Conservation (phyloP, 2,329 filamentous ascomycete genomes). For the Huntiella bhutanensis region DNA sequence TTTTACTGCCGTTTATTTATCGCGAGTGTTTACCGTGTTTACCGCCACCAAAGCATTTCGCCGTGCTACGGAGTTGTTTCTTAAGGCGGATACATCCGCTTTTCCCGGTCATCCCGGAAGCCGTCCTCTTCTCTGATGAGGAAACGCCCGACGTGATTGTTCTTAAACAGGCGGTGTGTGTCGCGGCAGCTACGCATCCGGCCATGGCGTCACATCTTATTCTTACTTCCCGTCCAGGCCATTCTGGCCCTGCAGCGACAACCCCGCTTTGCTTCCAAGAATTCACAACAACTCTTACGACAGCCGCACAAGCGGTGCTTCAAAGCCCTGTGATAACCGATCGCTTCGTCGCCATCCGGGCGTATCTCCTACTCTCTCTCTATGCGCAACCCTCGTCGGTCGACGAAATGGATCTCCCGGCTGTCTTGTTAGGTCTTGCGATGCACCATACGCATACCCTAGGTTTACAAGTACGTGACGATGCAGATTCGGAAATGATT, state of each 20-base stretch:
- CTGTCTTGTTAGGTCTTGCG: slow-evolving; percentile 32
- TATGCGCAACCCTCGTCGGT: slow-evolving; percentile 36
- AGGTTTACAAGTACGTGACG: slow-evolving; percentile 30
- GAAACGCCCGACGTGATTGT: slow-evolving; percentile 23
- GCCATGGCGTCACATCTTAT: slow-evolving; percentile 26
- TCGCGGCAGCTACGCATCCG: slow-evolving; percentile 33
- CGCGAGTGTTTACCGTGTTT: slow-evolving; percentile 28
- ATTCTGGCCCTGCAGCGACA: slow-evolving; percentile 6
- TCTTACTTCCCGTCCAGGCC: slow-evolving; percentile 18
- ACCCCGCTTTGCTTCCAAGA: slow-evolving; percentile 25
- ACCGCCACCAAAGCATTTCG: slow-evolving; percentile 28
- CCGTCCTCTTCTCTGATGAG: slow-evolving; percentile 17
- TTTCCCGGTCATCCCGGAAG: slow-evolving; percentile 30
- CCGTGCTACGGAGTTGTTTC: slow-evolving; percentile 26
- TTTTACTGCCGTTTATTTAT: slow-evolving; percentile 24
- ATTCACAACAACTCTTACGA: slow-evolving; percentile 29
- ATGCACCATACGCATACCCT: slow-evolving; percentile 39
- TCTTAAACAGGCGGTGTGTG: slow-evolving; percentile 33
- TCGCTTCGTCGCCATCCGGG: slow-evolving; percentile 34
- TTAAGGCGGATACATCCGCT: slow-evolving; percentile 35
- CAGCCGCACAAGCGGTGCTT: slow-evolving; percentile 28
- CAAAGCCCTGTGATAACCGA: slow-evolving; percentile 35
- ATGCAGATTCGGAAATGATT: slow-evolving; percentile 25
- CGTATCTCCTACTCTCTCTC: slow-evolving; percentile 35
- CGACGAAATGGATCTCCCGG: slow-evolving; percentile 34